A percentile compares a stretch with the other conserved stretches of the same genome.
phyloP scores from a whole-genome alignment of 768 basidiomycete species.

The Suillus discolor region DNA sequence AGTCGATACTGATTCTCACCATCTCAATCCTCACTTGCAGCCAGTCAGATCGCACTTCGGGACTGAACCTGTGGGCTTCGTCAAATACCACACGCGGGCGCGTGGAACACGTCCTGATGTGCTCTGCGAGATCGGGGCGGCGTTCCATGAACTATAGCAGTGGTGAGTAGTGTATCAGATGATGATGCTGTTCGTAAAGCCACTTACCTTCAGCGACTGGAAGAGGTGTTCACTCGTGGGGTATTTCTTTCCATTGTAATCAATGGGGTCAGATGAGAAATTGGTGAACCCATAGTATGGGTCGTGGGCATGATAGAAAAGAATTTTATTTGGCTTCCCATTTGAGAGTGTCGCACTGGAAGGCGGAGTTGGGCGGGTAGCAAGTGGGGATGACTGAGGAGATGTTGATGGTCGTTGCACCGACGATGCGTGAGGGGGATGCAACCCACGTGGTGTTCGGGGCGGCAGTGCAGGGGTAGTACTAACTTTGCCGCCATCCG shows the following conservation, averaged over 20 bases:
- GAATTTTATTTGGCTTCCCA: constrained; percentile 27
- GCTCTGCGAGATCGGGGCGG: constrained; percentile 36
- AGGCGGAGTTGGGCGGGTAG: not conserved
- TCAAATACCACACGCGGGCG: constrained; percentile 36
- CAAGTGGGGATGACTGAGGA: constrained; percentile 5
- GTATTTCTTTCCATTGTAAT: constrained; percentile 40
- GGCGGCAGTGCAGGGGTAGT: constrained; percentile 21
- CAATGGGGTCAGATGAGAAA: constrained; percentile 45
- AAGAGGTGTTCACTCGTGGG: constrained; percentile 52
- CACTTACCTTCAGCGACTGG: constrained; percentile 44
- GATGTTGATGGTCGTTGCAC: not conserved
- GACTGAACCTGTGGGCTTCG: constrained; percentile 38
- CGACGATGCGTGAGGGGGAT: not conserved
- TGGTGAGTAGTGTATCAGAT: not conserved
- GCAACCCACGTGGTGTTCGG: constrained; percentile 19
- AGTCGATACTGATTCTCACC: constrained; percentile 19
- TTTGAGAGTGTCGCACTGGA: not conserved
- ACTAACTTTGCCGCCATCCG: constrained; percentile 31
- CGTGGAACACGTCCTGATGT: constrained; percentile 36
- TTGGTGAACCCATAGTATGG: constrained; percentile 45
- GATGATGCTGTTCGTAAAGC: not conserved
- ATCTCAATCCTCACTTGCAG: constrained; percentile 35
- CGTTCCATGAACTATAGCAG: constrained; percentile 33
- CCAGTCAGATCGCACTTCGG: constrained; percentile 39
- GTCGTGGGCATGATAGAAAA: constrained; percentile 34